Base-by-base conservation (phyloP, 805 yeast genomes). In the Candida oleophila region DNA sequence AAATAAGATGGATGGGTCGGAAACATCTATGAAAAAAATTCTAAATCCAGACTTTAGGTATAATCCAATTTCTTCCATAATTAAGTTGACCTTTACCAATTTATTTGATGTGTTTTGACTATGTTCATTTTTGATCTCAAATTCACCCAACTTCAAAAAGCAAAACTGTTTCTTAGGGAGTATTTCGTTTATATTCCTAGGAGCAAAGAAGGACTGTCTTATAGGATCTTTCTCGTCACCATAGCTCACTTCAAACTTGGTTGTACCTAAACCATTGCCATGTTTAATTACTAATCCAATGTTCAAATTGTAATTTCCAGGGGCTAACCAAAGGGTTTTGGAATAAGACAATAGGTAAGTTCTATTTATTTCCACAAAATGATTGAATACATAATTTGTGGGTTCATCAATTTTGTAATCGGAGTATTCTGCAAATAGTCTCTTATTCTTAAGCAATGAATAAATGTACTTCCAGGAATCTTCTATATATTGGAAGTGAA, bases 401-500 rank as follows among this genome's bases (percentile, higher is more conserved):
- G 81, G 80, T 55, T 76, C 78, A 53, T 78, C 82, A 4, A 76
- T 68, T 38, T 61, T 59, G 49, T 73, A 71, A 51, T 71, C 74
- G 3, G 62, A 48, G 38, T 65, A 62, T 38, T 77, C 79, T 15
- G 83, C 80, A 59, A 75, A 82, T 22, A 82, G 53, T 37, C 85
- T 60, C 42, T 80, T 71, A 54, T 79, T 81, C 49, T 69, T 71
- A 47, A 79, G 60, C 5, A 83, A 62, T 0, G 79, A 71, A 49
- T 76, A 78, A 1, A 81, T 66, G 22, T 81, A 62, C 50, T 65
- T 69, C 85, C 86, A 83, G 0, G 82, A 77, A 58, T 80, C 85
- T 46, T 66, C 68, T 12, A 78, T 57, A 49, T 56, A 77, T 45
- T 34, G 16, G 3, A 25, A 19, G 8, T 41, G 15, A 18, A 41